These are phyloP conservation scores for Athelia sp. DNA, from an alignment of 1,284 basidiomycete species.

Conservation along the genomic window DNA sequence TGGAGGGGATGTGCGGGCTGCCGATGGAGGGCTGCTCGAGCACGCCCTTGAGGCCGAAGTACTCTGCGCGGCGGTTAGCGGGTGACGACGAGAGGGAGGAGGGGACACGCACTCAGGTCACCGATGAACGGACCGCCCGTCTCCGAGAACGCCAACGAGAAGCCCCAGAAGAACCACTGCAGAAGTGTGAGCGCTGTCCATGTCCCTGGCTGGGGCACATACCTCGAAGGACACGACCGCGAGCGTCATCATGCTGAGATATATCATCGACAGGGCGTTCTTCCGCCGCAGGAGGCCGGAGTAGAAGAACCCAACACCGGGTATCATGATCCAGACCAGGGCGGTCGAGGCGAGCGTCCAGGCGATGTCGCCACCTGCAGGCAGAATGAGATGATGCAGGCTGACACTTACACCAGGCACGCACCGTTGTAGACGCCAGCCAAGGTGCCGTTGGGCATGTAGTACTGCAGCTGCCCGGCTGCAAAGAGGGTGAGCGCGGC, in stretches of 20 bases:
- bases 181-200: slow-evolving; percentile 20
- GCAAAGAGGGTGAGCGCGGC: background rate
- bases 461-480: background rate
- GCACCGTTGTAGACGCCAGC: background rate
- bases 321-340: slow-evolving; percentile 90
- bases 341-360: slow-evolving; percentile 71
- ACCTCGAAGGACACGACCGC: slow-evolving; percentile 75
- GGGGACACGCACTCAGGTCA: slow-evolving; percentile 32
- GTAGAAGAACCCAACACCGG: slow-evolving; percentile 89
- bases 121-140: slow-evolving; percentile 59
- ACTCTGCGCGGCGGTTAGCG: slow-evolving; percentile 16
- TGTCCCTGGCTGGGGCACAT: slow-evolving; percentile 16
- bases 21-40: too few relatives aligned
- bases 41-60: too few relatives aligned
- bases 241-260: slow-evolving; percentile 74
- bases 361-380: slow-evolving; percentile 62
- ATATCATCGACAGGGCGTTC: slow-evolving; percentile 93
- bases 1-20: too few relatives aligned
- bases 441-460: background rate
- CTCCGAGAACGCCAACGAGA: slow-evolving; percentile 66
- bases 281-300: slow-evolving; percentile 81
- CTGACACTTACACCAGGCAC: too few relatives aligned
- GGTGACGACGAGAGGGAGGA: background rate
- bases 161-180: slow-evolving; percentile 75
- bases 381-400: background rate